Percentiles rank a stretch among this genome's conserved stretches.
phyloP scores from a whole-genome alignment of 2,329 filamentous ascomycete species.

The Pyrenophora seminiperda region DNA sequence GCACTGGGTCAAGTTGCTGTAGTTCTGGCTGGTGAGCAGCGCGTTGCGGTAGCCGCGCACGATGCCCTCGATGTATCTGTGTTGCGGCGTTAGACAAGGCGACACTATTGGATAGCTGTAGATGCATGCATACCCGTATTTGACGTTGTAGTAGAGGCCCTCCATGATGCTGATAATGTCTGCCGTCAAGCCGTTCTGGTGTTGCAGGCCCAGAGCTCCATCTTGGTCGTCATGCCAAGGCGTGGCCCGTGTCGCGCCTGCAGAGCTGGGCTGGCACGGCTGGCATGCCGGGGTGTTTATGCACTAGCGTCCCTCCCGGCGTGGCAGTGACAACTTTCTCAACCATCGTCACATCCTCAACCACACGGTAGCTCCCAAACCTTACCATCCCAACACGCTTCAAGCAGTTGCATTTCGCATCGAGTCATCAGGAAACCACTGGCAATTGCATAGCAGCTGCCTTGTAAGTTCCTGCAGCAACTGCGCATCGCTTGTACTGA shows the following conservation, averaged over 20 bases:
- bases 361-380: conserved; percentile 9
- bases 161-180: conserved; percentile 66
- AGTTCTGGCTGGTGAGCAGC: conserved; percentile 87
- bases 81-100: conserved; percentile 18
- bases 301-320: conserved; percentile 14
- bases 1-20: conserved; percentile 95
- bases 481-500: conserved; percentile 24
- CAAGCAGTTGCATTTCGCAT: conserved; percentile 11
- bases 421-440: conserved; percentile 2
- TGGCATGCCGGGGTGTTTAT: conserved; percentile 20
- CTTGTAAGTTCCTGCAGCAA: conserved; percentile 15
- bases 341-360: conserved; percentile 20
- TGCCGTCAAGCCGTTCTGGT: conserved; percentile 12
- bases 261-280: no score
- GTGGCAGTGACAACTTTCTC: conserved; percentile 22
- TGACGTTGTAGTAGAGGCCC: conserved; percentile 91
- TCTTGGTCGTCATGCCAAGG: conserved; percentile 30
- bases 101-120: no score
- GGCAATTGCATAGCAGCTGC: conserved; percentile 12
- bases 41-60: conserved; percentile 95
- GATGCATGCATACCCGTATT: conserved; percentile 76
- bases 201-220: conserved; percentile 25
- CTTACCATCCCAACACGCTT: conserved; percentile 1
- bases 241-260: conserved; percentile 20
- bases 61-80: conserved; percentile 94